phyloP scores from a whole-genome alignment of 2,329 filamentous ascomycete species.

The Corniculantispora saksenae region DNA sequence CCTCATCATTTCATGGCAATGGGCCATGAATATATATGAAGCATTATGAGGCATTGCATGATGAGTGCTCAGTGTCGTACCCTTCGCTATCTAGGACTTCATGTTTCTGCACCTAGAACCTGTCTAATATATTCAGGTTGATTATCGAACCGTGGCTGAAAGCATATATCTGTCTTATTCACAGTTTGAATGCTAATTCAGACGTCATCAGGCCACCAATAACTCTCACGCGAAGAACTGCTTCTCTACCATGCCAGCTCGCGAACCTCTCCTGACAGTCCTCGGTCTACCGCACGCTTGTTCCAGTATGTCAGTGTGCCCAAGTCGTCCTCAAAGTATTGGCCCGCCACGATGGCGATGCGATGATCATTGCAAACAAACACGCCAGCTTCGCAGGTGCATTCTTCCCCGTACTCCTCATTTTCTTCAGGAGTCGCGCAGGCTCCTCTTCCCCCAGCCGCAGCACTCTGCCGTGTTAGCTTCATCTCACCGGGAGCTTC shows the following conservation, averaged over 20 bases:
- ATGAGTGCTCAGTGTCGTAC: too few species aligned
- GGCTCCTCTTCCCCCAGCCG: too few species aligned
- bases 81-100: too few species aligned
- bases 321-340: not conserved
- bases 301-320: conserved; percentile 4
- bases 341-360: not conserved
- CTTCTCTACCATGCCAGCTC: not conserved
- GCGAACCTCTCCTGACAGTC: not conserved
- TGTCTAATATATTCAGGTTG: too few species aligned
- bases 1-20: too few species aligned
- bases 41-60: too few species aligned
- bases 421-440: not conserved
- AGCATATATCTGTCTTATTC: too few species aligned
- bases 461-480: not conserved
- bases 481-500: not conserved
- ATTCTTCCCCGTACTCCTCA: not conserved
- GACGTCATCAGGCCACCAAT: not conserved
- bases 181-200: too few species aligned
- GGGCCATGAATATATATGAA: too few species aligned
- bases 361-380: conserved; percentile 3
- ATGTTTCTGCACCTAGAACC: too few species aligned
- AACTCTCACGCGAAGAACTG: too few species aligned
- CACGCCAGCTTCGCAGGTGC: not conserved
- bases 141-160: too few species aligned
- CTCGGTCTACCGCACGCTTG: not conserved